These are phyloP conservation scores for Fusarium subtropicale DNA, from an alignment of 2,329 filamentous ascomycete genomes.

Conservation along the genomic window DNA sequence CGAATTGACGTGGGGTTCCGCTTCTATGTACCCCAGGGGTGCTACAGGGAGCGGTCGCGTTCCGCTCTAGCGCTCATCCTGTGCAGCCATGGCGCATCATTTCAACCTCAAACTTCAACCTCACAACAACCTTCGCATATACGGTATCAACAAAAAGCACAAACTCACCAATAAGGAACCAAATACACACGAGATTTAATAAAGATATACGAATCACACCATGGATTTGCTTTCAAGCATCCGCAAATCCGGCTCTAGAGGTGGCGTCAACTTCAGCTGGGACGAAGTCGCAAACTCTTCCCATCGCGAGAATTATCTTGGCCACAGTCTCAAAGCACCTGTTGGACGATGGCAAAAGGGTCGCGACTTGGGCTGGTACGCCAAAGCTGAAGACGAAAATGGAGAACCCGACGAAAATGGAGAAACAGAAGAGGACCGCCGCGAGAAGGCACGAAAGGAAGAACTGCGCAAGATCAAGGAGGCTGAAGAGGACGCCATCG, in stretches of 20 bases:
- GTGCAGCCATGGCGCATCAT: conserved; percentile 22
- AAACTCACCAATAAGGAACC: neutral
- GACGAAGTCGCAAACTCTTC: conserved; percentile 87
- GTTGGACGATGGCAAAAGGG: conserved; percentile 93
- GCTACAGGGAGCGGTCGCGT: conserved; percentile 17
- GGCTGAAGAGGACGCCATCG: conserved; percentile 91
- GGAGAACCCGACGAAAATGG: conserved; percentile 59
- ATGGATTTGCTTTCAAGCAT: conserved; percentile 97
- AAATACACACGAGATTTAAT: neutral
- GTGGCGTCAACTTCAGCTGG: conserved; percentile 97
- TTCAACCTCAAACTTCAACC: conserved; percentile 10
- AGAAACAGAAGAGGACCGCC: conserved; percentile 70
- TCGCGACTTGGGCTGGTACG: conserved; percentile 74
- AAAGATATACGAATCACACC: neutral
- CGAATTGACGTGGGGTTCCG: conserved; percentile 32
- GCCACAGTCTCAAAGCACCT: conserved; percentile 90
- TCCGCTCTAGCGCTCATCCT: conserved; percentile 28
- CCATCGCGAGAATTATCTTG: conserved; percentile 90
- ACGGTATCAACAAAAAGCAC: neutral
- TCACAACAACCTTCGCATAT: conserved; percentile 3
- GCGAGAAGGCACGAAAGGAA: conserved; percentile 73
- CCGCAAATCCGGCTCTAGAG: conserved; percentile 89
- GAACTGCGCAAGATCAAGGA: conserved; percentile 88
- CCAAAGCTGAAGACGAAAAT: conserved; percentile 60
- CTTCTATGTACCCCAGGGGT: conserved; percentile 23